Percentiles rank a stretch among this genome's conserved stretches.
These are phyloP conservation scores for Saccharomycopsis selenospora DNA, from an alignment of 805 yeast species.

Conservation along the genomic window DNA sequence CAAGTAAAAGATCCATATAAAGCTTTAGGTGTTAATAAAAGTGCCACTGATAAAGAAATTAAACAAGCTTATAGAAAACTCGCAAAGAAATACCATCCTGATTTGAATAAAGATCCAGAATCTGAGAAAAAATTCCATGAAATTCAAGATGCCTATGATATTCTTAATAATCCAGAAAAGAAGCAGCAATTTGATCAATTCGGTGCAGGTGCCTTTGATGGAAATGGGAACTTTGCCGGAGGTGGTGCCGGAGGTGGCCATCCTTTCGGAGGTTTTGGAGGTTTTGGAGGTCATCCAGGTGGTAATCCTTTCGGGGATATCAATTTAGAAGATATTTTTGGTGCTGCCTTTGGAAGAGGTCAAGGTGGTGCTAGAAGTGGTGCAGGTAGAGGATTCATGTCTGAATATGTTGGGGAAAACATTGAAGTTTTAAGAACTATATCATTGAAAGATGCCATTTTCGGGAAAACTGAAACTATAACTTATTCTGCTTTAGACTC, in stretches of 20 bases:
- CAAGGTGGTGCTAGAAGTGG: constrained; percentile 32
- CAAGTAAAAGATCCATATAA: constrained; percentile 69
- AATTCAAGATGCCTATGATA: constrained; percentile 90
- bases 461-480: constrained; percentile 62
- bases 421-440: constrained; percentile 72
- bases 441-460: constrained; percentile 78
- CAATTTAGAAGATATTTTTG: constrained; percentile 59
- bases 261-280: constrained; percentile 36
- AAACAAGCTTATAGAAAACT: constrained; percentile 90
- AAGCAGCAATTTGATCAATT: constrained; percentile 85
- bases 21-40: constrained; percentile 66
- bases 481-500: constrained; percentile 67
- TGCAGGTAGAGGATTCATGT: constrained; percentile 42
- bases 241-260: constrained; percentile 42
- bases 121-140: constrained; percentile 89
- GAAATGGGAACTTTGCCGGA: constrained; percentile 40
- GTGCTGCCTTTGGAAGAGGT: constrained; percentile 42
- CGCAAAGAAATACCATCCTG: constrained; percentile 95
- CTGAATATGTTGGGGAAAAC: constrained; percentile 84
- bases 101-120: constrained; percentile 82
- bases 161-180: constrained; percentile 77
- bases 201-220: constrained; percentile 81
- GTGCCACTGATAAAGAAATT: constrained; percentile 74
- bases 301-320: constrained; percentile 34
- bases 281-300: constrained; percentile 28